Evolutionary conservation across 2,329 filamentous ascomycete genomes (phyloP).

Genomic region (Lecanicillium sp.): DNA sequence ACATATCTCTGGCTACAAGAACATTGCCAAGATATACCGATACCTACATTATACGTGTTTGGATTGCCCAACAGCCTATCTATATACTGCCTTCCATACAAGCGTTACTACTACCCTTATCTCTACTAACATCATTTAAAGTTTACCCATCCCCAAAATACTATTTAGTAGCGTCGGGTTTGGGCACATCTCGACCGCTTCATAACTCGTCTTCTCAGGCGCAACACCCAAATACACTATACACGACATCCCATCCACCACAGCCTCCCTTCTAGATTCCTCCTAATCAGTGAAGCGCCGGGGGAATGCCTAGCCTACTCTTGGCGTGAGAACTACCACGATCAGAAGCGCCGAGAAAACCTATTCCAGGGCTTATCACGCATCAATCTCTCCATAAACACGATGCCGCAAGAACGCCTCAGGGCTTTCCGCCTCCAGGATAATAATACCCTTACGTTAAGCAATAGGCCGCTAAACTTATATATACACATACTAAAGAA

Average conservation of each 20-base stretch:
- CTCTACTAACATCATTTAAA: neutral
- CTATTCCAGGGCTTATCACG: conserved; percentile 23
- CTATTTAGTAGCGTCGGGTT: neutral
- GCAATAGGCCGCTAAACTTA: conserved; percentile 29
- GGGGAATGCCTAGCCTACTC: neutral
- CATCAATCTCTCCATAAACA: conserved; percentile 21
- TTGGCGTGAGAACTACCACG: conserved; percentile 14
- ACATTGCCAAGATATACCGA: conserved; percentile 21
- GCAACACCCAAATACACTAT: neutral
- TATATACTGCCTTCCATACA: conserved; percentile 5
- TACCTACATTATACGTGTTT: conserved; percentile 23
- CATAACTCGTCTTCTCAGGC: neutral
- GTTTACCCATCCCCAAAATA: neutral
- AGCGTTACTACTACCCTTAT: no score
- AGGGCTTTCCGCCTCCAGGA: conserved; percentile 21
- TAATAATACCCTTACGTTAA: conserved; percentile 22
- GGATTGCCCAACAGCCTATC: conserved; percentile 20
- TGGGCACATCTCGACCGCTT: neutral
- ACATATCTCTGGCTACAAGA: conserved; percentile 24
- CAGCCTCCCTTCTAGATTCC: neutral
- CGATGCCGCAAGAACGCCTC: conserved; percentile 16
- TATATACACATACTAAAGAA: conserved; percentile 30
- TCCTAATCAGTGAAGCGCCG: neutral
- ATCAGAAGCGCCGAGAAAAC: conserved; percentile 15
- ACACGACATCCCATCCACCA: neutral